Conservation (phyloP, 371 early-diverging fungal genomes). For the Entomophthora muscae region DNA sequence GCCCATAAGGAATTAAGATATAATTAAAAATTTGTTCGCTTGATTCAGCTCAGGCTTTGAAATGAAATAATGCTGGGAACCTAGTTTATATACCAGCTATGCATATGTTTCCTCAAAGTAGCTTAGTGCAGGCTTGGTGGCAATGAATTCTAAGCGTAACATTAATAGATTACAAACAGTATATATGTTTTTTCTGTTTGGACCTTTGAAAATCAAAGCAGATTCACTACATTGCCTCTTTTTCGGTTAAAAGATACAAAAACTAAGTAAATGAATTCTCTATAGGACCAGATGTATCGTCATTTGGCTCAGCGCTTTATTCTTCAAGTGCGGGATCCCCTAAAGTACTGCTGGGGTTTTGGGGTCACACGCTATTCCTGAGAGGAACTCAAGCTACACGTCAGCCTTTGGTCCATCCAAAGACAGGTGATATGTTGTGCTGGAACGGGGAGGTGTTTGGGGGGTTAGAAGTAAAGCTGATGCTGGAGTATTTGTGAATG, state of each 20-base stretch:
- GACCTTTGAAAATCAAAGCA: neutral
- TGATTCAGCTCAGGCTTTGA: too few species aligned
- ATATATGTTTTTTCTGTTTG: neutral
- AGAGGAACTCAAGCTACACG: neutral
- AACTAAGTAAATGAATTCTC: neutral
- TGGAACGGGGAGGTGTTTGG: conserved; percentile 78
- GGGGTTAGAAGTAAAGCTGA: conserved; percentile 33
- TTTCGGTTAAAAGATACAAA: neutral
- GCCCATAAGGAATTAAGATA: too few species aligned
- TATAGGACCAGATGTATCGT: neutral
- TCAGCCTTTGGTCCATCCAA: conserved; percentile 6
- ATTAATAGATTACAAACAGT: neutral
- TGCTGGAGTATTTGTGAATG: too few species aligned
- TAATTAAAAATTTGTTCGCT: too few species aligned
- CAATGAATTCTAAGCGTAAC: neutral
- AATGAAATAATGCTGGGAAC: too few species aligned
- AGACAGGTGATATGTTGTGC: conserved; percentile 35
- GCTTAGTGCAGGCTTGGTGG: too few species aligned
- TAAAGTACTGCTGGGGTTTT: neutral
- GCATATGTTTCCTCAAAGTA: too few species aligned
- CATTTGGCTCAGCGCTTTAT: neutral
- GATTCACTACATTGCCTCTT: neutral
- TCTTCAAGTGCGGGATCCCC: neutral
- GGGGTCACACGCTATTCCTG: neutral
- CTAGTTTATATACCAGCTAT: too few species aligned